phyloP scores from a whole-genome alignment of 257 asterid genomes.

The Nyctanthes arbortristis region DNA sequence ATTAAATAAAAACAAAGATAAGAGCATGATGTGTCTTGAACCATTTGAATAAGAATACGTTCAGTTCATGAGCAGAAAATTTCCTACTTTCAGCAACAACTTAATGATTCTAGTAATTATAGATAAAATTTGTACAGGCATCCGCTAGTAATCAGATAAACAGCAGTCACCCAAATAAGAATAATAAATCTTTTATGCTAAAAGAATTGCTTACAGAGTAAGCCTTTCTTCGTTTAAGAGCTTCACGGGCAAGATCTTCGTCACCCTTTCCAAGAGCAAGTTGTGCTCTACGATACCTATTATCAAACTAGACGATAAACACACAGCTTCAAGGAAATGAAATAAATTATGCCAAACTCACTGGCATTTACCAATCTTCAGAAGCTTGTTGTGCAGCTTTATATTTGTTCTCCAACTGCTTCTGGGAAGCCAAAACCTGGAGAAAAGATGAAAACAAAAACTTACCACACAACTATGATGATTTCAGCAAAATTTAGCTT shows the following conservation, averaged over 20 bases:
- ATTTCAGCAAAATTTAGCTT: not conserved
- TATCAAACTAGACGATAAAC: slow-evolving; percentile 29
- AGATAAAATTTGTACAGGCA: not conserved
- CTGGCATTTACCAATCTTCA: slow-evolving; percentile 74
- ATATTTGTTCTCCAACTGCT: slow-evolving; percentile 87
- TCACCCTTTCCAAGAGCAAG: slow-evolving; percentile 96
- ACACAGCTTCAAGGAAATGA: slow-evolving; percentile 25
- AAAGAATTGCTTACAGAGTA: slow-evolving; percentile 61
- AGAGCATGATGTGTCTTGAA: not conserved
- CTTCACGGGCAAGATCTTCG: slow-evolving; percentile 99
- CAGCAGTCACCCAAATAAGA: not conserved
- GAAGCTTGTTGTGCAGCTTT: slow-evolving; percentile 91
- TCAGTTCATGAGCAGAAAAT: not conserved
- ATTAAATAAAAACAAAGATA: not conserved
- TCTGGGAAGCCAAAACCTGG: slow-evolving; percentile 96
- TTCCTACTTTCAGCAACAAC: not conserved
- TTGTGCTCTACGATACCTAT: slow-evolving; percentile 92
- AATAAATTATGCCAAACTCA: slow-evolving; percentile 14
- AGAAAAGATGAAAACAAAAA: slow-evolving; percentile 20
- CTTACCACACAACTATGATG: slow-evolving; percentile 12
- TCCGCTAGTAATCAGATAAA: not conserved
- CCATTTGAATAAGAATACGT: not conserved
- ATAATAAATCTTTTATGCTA: not conserved
- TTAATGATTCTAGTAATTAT: not conserved
- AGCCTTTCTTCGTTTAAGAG: slow-evolving; percentile 90